Percentiles rank a stretch among this genome's conserved stretches.
Evolutionary conservation across 163 green algal species (phyloP).

Genomic region (Chlorella variabilis): DNA sequence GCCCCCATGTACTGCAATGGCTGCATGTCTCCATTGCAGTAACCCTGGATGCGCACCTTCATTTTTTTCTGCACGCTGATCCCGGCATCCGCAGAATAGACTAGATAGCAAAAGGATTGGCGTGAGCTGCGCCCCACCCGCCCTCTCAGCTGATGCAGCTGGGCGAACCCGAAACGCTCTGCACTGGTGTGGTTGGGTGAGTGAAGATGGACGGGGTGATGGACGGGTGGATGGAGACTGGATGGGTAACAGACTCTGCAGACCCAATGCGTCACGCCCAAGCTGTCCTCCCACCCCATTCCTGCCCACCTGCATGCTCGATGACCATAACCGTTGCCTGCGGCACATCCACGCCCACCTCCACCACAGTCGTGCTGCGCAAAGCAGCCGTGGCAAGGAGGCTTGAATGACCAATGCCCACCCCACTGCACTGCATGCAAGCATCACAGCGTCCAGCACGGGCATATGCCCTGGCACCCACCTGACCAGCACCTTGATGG

Average conservation of each 20-base stretch:
- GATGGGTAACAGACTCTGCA: too few relatives aligned
- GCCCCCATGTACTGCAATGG: too few relatives aligned
- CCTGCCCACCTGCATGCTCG: constrained; percentile 61
- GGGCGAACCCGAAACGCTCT: constrained; percentile 92
- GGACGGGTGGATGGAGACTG: background rate
- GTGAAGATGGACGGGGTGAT: background rate
- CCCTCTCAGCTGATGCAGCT: constrained; percentile 95
- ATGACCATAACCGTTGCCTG: constrained; percentile 92
- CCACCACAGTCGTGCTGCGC: constrained; percentile 90
- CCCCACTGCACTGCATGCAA: background rate
- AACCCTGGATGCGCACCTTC: too few relatives aligned
- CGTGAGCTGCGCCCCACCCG: constrained; percentile 82
- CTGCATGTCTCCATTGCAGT: too few relatives aligned
- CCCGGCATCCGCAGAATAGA: constrained; percentile 36
- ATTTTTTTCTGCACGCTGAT: constrained; percentile 4
- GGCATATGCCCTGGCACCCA: background rate
- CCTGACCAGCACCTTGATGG: constrained; percentile 25
- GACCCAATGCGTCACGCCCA: too few relatives aligned
- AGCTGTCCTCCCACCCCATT: background rate
- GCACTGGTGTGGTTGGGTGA: constrained; percentile 41
- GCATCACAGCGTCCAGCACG: too few relatives aligned
- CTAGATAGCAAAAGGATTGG: constrained; percentile 61
- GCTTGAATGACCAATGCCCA: background rate
- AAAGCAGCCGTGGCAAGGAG: constrained; percentile 66
- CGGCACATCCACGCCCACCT: constrained; percentile 93